phyloP scores from a whole-genome alignment of 2,329 filamentous ascomycete genomes.

The Hypoxylon sp. region DNA sequence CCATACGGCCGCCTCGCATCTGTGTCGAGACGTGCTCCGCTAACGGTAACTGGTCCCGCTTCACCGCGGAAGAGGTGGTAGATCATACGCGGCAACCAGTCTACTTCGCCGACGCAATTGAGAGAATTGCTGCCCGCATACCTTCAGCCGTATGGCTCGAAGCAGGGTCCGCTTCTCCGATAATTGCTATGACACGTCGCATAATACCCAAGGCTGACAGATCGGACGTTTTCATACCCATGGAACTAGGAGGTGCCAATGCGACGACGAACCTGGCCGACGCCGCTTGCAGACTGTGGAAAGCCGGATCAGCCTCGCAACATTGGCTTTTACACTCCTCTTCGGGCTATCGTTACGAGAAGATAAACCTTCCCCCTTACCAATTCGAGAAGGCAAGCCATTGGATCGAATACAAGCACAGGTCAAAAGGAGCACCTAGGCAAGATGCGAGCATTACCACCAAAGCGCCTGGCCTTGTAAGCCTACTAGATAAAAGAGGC shows the following conservation, averaged over 20 bases:
- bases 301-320: slow-evolving; percentile 3
- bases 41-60: not conserved
- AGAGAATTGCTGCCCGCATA: slow-evolving; percentile 42
- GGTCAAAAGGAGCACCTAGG: not conserved
- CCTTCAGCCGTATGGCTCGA: slow-evolving; percentile 52
- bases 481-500: not conserved
- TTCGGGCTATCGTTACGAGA: not conserved
- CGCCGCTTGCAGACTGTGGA: slow-evolving; percentile 6
- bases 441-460: not conserved
- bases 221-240: slow-evolving; percentile 12
- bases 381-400: slow-evolving; percentile 12
- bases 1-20: slow-evolving; percentile 42
- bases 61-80: slow-evolving; percentile 30
- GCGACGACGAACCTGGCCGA: slow-evolving; percentile 9
- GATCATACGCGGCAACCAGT: slow-evolving; percentile 54
- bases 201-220: slow-evolving; percentile 8
- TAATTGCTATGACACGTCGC: slow-evolving; percentile 51
- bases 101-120: slow-evolving; percentile 51
- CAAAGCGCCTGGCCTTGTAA: slow-evolving; percentile 3
- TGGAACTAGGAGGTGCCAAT: not conserved
- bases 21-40: slow-evolving; percentile 35
- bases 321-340: slow-evolving; percentile 7
- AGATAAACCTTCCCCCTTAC: slow-evolving; percentile 13
- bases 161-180: slow-evolving; percentile 52
- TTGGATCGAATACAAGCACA: slow-evolving; percentile 15